phyloP scores from a whole-genome alignment of 345 rosid species.

The Salix koriyanagi region DNA sequence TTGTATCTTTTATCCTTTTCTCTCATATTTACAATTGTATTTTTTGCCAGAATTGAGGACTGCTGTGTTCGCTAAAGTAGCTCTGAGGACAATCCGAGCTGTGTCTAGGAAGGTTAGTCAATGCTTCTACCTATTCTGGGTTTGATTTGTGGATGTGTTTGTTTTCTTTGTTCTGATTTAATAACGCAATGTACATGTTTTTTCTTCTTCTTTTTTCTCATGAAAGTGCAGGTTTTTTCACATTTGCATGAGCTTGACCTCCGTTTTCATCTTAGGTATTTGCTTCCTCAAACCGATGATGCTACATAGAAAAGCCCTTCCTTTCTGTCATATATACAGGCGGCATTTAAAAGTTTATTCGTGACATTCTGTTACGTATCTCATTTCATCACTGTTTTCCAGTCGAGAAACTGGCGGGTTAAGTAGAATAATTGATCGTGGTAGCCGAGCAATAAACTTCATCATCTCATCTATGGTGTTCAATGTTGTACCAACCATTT shows the following conservation, averaged over 20 bases:
- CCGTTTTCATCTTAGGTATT: constrained; percentile 83
- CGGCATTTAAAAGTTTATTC: background rate
- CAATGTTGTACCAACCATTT: constrained; percentile 87
- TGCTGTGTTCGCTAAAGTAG: constrained; percentile 91
- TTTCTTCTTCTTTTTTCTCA: constrained; percentile 1
- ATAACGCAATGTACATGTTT: background rate
- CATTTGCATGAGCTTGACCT: constrained; percentile 95
- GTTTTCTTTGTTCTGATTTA: background rate
- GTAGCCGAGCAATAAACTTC: constrained; percentile 99
- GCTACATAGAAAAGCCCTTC: background rate
- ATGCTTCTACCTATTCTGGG: constrained; percentile 5
- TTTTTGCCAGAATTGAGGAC: constrained; percentile 78
- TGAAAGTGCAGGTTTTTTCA: constrained; percentile 63
- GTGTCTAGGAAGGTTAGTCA: constrained; percentile 78
- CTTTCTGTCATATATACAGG: background rate
- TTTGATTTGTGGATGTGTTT: background rate
- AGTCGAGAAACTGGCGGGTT: constrained; percentile 98
- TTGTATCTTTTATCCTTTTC: background rate
- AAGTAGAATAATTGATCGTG: constrained; percentile 90
- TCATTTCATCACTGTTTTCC: constrained; percentile 24
- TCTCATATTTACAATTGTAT: constrained; percentile 3
- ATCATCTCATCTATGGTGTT: constrained; percentile 92
- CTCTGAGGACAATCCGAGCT: constrained; percentile 79
- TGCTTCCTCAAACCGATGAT: background rate
- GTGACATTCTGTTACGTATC: constrained; percentile 5